Percentiles rank a stretch among this genome's conserved stretches.
These are phyloP conservation scores for Auriculariales sp. DNA, from an alignment of 768 basidiomycete species.

Conservation along the genomic window DNA sequence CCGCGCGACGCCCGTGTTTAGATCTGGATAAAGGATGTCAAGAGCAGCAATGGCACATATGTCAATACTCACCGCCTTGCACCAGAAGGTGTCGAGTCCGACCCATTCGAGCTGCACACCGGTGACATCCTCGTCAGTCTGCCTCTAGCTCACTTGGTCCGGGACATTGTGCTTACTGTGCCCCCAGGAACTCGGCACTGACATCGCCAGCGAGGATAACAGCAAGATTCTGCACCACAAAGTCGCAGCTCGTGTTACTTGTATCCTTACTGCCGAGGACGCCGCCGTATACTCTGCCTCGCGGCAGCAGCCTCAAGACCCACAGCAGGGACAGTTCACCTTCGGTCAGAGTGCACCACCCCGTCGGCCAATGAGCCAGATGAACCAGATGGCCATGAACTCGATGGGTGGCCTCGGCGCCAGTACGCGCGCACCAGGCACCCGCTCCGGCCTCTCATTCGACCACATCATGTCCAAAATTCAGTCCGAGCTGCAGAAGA, in stretches of 20 bases:
- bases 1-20: constrained; percentile 21
- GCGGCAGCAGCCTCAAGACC: constrained; percentile 42
- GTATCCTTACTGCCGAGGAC: constrained; percentile 79
- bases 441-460: constrained; percentile 79
- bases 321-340: constrained; percentile 2
- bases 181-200: constrained; percentile 91
- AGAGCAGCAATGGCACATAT: constrained; percentile 95
- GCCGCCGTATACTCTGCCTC: constrained; percentile 51
- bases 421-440: constrained; percentile 46
- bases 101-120: constrained; percentile 85
- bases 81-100: constrained; percentile 77
- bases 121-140: constrained; percentile 86
- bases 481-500: constrained; percentile 91
- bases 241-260: constrained; percentile 87
- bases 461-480: constrained; percentile 82
- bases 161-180: constrained; percentile 1
- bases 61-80: constrained; percentile 92
- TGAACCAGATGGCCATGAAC: constrained; percentile 37
- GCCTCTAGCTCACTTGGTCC: background rate
- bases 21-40: constrained; percentile 98
- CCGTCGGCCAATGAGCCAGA: constrained; percentile 39
- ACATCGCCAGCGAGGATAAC: constrained; percentile 97
- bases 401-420: constrained; percentile 70
- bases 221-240: constrained; percentile 97
- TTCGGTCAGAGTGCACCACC: constrained; percentile 11